A percentile compares a stretch with the other conserved stretches of the same genome.
Conservation (phyloP, 2,329 filamentous ascomycete genomes). For the Cryphonectria parasitica region DNA sequence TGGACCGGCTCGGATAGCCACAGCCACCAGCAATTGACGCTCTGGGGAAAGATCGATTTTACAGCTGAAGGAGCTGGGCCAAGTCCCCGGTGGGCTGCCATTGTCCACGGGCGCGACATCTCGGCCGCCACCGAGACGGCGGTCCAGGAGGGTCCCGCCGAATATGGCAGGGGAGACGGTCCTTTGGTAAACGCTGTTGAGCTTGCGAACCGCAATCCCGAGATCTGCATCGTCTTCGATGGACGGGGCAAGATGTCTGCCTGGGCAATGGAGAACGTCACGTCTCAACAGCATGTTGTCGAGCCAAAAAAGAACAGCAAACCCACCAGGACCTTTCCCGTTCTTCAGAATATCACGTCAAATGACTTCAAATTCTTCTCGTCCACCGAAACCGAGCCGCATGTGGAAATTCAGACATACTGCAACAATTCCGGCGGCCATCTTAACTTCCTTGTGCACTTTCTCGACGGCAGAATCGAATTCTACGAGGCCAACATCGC, state of each 20-base stretch:
- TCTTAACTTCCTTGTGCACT: slow-evolving; percentile 77
- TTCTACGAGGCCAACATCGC: slow-evolving; percentile 81
- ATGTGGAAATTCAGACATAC: slow-evolving; percentile 75
- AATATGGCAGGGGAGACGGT: slow-evolving; percentile 65
- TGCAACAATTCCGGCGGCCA: slow-evolving; percentile 67
- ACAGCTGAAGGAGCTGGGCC: slow-evolving; percentile 48
- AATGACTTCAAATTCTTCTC: slow-evolving; percentile 54
- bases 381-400: slow-evolving; percentile 37
- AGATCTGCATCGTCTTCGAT: slow-evolving; percentile 86
- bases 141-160: slow-evolving; percentile 62
- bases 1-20: slow-evolving; percentile 81
- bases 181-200: slow-evolving; percentile 84
- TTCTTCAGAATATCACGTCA: slow-evolving; percentile 72
- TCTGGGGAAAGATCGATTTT: slow-evolving; percentile 83
- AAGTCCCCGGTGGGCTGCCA: slow-evolving; percentile 69
- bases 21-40: slow-evolving; percentile 71
- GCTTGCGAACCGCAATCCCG: slow-evolving; percentile 81
- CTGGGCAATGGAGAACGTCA: slow-evolving; percentile 89
- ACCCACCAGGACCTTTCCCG: slow-evolving; percentile 77
- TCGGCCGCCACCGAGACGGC: slow-evolving; percentile 76
- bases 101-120: slow-evolving; percentile 83
- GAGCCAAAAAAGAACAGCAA: slow-evolving; percentile 34
- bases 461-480: slow-evolving; percentile 82
- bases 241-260: slow-evolving; percentile 85
- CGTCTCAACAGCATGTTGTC: slow-evolving; percentile 65